Evolutionary conservation across 148 eudicot species (phyloP), one percentile per base, ranked within the genome.

Genomic region (Camellia lanceoleosa): DNA sequence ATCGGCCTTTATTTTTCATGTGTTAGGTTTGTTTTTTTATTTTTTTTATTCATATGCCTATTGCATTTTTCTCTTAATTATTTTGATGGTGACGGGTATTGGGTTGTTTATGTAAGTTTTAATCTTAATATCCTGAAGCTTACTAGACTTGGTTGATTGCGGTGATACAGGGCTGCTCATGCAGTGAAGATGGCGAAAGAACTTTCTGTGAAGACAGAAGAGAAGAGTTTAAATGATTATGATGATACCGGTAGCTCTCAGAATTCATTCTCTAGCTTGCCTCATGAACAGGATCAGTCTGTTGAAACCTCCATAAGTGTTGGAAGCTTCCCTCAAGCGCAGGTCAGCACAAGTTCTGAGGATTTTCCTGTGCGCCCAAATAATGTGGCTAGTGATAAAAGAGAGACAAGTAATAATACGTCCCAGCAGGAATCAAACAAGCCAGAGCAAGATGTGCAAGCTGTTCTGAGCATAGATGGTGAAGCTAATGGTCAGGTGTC

Each of bases 1-100:
- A 88, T 97, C 20, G 93, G 89, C 81, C 97, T 97, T 67, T 97
- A 97, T 87, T 97, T 97, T 82, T 94, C 98, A 54, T 97, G 98
- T 82, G 93, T 87, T 82, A 97, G 99, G 99, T 97, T 77, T 81
- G 84, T 83, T 71, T 58, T 68, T 47, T 1, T 63, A 15, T 74
- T 38, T 66, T 58, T 80, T 12, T 38, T 76, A 9, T 49, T 6
- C 15, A 20, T 5, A 54, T 55, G 14, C 38, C 9, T 54, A 13
- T 46, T 82, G 44, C 51, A 61, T 60, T 6, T 82, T 20, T 14
- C 20, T n/a, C 16, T 44, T 14, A 5, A 20, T 8, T 60, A 23
- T 49, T 71, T 19, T 49, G 23, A 71, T 49, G 49, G 11, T 13
- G 62, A 55, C 5, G 47, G 76, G 46, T 54, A 54, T 73, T 55